phyloP scores from a whole-genome alignment of 495 filamentous ascomycete genomes.

The Chaetomium fimeti region DNA sequence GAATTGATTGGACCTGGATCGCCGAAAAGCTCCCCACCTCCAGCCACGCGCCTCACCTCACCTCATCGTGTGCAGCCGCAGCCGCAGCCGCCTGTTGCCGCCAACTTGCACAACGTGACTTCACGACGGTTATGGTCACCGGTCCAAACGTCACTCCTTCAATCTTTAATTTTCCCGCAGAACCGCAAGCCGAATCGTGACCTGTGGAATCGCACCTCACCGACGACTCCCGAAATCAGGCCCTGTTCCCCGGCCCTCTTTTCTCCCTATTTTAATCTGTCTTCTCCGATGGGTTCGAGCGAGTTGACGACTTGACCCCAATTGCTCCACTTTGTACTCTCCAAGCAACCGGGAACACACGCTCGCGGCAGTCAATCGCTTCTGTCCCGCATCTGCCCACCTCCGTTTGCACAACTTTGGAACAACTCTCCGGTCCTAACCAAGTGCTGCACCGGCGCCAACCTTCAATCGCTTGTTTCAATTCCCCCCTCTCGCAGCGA shows the following conservation, averaged over 20 bases:
- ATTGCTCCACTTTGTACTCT: not conserved
- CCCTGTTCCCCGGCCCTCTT: not conserved
- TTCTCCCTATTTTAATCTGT: not conserved
- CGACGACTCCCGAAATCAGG: not conserved
- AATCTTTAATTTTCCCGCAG: not conserved
- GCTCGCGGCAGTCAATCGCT: not conserved
- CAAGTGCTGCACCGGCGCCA: not conserved
- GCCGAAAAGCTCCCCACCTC: constrained; percentile 17
- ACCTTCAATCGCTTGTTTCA: not conserved
- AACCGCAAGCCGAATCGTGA: not conserved
- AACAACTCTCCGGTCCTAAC: not conserved
- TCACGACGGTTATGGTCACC: not conserved
- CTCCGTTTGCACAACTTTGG: not conserved
- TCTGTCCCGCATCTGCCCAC: not conserved
- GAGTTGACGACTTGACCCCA: too few species aligned
- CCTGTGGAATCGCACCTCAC: not conserved
- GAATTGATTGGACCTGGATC: constrained; percentile 33
- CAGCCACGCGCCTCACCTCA: constrained; percentile 20
- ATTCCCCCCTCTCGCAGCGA: not conserved
- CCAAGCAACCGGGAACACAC: not conserved
- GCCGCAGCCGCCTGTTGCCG: not conserved
- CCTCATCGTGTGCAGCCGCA: constrained; percentile 2
- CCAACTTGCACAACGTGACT: not conserved
- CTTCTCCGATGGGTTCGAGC: too few species aligned
- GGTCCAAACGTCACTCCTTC: not conserved